phyloP scores from a whole-genome alignment of 495 filamentous ascomycete genomes.

The Usnea hakonensis region DNA sequence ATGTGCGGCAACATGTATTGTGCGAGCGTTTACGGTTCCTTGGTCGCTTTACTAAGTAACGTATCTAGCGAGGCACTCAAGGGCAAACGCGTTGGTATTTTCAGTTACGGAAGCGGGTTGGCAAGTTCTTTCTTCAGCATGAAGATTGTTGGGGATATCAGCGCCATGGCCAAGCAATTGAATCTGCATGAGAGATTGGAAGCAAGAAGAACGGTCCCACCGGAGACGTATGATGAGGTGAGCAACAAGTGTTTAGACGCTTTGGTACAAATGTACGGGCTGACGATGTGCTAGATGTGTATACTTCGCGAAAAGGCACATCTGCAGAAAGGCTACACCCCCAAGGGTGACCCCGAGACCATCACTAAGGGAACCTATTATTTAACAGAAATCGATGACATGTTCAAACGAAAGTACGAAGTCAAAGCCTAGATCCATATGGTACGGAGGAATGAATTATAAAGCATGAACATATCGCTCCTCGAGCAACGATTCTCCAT shows the following conservation, averaged over 20 bases:
- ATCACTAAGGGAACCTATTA: slow-evolving; percentile 82
- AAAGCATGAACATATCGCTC: background rate
- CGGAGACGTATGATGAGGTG: slow-evolving; percentile 81
- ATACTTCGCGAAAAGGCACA: slow-evolving; percentile 88
- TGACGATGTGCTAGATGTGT: slow-evolving; percentile 63
- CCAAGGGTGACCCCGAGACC: slow-evolving; percentile 66
- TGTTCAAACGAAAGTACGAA: slow-evolving; percentile 86
- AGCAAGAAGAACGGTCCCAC: slow-evolving; percentile 60
- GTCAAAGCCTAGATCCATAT: slow-evolving; percentile 63
- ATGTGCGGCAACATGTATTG: slow-evolving; percentile 99
- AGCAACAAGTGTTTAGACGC: slow-evolving; percentile 25
- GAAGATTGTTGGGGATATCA: slow-evolving; percentile 70
- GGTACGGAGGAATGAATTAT: background rate
- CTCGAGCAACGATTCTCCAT: background rate
- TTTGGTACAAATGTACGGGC: background rate
- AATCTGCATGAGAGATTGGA: slow-evolving; percentile 73
- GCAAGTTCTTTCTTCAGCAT: slow-evolving; percentile 85
- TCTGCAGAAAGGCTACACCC: slow-evolving; percentile 82
- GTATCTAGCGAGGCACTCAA: slow-evolving; percentile 60
- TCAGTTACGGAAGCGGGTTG: slow-evolving; percentile 92
- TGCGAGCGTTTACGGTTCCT: slow-evolving; percentile 82
- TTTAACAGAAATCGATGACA: slow-evolving; percentile 79
- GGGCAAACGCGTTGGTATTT: slow-evolving; percentile 83
- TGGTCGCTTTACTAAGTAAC: slow-evolving; percentile 69
- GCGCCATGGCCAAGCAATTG: slow-evolving; percentile 66